A percentile compares a stretch with the other conserved stretches of the same genome.
These are phyloP conservation scores for Ascochyta koolunga DNA, from an alignment of 2,329 filamentous ascomycete species.

Conservation along the genomic window DNA sequence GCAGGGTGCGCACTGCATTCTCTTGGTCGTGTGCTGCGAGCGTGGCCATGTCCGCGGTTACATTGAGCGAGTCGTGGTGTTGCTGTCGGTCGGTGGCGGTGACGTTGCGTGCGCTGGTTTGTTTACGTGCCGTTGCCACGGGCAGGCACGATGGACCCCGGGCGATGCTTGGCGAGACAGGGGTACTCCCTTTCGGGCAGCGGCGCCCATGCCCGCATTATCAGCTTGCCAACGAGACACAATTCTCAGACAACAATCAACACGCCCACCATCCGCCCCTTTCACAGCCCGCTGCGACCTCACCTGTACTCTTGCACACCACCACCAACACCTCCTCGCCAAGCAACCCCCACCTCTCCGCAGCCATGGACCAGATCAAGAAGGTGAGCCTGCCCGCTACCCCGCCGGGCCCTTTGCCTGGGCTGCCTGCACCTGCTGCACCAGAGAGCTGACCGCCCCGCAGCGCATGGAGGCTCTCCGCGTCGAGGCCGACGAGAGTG, in stretches of 20 bases:
- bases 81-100: slow-evolving; percentile 2
- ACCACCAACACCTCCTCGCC: slow-evolving; percentile 7
- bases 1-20: slow-evolving; percentile 79
- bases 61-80: slow-evolving; percentile 37
- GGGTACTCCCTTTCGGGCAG: slow-evolving; percentile 26
- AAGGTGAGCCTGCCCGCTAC: slow-evolving; percentile 67
- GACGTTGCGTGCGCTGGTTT: slow-evolving; percentile 13
- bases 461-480: slow-evolving; percentile 97
- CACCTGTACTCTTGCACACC: slow-evolving; percentile 6
- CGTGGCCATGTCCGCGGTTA: slow-evolving; percentile 64
- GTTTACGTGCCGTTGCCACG: slow-evolving; percentile 38
- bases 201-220: slow-evolving; percentile 36
- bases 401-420: slow-evolving; percentile 39
- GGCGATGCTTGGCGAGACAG: slow-evolving; percentile 20
- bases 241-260: slow-evolving; percentile 33
- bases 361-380: slow-evolving; percentile 83
- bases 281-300: slow-evolving; percentile 15
- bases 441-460: slow-evolving; percentile 29
- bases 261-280: slow-evolving; percentile 12
- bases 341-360: slow-evolving; percentile 16
- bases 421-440: slow-evolving; percentile 4
- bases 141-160: slow-evolving; percentile 7
- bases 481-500: slow-evolving; percentile 86
- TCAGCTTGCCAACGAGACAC: slow-evolving; percentile 25
- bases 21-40: slow-evolving; percentile 81